Percentiles rank a stretch among this genome's conserved stretches.
phyloP scores from a whole-genome alignment of 2,329 filamentous ascomycete species.

The Calonectria hongkongensis region DNA sequence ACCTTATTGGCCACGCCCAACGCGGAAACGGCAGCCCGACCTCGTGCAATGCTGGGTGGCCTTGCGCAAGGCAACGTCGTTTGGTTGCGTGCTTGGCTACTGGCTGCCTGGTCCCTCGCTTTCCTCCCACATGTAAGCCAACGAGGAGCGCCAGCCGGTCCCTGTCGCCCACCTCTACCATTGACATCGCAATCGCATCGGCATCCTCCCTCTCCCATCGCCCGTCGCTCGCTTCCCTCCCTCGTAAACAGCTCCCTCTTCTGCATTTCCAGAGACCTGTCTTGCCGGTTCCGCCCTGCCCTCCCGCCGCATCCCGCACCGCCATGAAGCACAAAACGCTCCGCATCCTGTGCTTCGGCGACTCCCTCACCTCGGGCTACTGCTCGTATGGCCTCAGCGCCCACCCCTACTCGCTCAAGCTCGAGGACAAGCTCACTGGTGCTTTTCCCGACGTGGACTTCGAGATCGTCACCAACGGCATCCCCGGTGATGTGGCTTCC shows the following conservation, averaged over 20 bases:
- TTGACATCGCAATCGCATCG: constrained; percentile 15
- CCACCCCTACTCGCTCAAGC: constrained; percentile 72
- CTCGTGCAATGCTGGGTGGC: background rate
- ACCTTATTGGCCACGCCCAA: constrained; percentile 8
- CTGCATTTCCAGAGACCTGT: background rate
- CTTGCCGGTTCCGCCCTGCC: background rate
- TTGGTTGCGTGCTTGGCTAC: constrained; percentile 29
- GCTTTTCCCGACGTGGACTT: constrained; percentile 67
- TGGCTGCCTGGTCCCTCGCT: constrained; percentile 26
- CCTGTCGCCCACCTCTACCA: constrained; percentile 27
- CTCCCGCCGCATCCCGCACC: background rate
- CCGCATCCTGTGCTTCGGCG: constrained; percentile 78
- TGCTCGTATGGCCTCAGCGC: constrained; percentile 62
- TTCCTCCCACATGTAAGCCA: constrained; percentile 25
- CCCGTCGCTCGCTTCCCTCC: background rate
- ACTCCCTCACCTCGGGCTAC: constrained; percentile 78
- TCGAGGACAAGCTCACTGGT: constrained; percentile 67
- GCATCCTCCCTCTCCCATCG: constrained; percentile 8
- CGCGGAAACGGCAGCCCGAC: constrained; percentile 9
- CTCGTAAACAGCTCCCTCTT: background rate
- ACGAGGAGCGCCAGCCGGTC: constrained; percentile 2
- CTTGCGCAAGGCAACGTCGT: constrained; percentile 5
- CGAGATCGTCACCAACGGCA: constrained; percentile 68
- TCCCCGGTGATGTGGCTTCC: constrained; percentile 70
- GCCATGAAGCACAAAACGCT: constrained; percentile 61